A percentile compares a stretch with the other conserved stretches of the same genome.
These are phyloP conservation scores for Rhizophora apiculata DNA, from an alignment of 345 rosid species.

Conservation along the genomic window DNA sequence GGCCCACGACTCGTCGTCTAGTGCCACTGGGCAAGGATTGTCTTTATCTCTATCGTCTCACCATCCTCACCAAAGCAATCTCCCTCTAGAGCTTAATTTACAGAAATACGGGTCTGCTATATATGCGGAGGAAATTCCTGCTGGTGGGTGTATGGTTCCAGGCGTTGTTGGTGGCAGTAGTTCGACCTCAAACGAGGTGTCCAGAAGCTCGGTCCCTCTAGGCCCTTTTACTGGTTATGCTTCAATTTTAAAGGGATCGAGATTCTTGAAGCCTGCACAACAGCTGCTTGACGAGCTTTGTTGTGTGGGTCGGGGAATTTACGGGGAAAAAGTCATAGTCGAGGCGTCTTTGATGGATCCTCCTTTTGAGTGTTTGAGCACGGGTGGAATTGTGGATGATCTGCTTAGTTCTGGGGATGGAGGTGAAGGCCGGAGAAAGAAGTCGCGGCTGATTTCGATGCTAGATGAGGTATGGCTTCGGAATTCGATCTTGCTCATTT, in stretches of 20 bases:
- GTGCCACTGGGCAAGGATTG: conserved; percentile 37
- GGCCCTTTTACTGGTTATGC: conserved; percentile 85
- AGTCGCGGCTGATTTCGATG: conserved; percentile 75
- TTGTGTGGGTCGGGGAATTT: conserved; percentile 58
- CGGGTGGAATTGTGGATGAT: conserved; percentile 37
- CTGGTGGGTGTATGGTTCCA: conserved; percentile 34
- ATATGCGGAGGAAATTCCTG: conserved; percentile 22
- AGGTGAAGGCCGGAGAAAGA: conserved; percentile 55
- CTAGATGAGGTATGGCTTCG: conserved; percentile 69
- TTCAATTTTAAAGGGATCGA: conserved; percentile 73
- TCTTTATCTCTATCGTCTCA: conserved; percentile 70
- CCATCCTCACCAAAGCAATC: conserved; percentile 36
- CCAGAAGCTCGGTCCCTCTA: conserved; percentile 57
- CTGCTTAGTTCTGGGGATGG: conserved; percentile 32
- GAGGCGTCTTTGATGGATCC: conserved; percentile 60
- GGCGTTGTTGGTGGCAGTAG: conserved; percentile 31
- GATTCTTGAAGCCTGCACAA: conserved; percentile 86
- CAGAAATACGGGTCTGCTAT: conserved; percentile 40
- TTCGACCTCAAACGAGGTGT: conserved; percentile 40
- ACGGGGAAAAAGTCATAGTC: conserved; percentile 40
- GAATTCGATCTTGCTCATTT: neutral
- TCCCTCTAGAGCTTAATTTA: conserved; percentile 48
- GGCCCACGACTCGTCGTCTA: conserved; percentile 6
- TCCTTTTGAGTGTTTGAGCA: conserved; percentile 36
- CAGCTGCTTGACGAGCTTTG: conserved; percentile 74